These are phyloP conservation scores for Eucalyptus paniculata DNA, from an alignment of 345 rosid genomes.

Conservation along the genomic window DNA sequence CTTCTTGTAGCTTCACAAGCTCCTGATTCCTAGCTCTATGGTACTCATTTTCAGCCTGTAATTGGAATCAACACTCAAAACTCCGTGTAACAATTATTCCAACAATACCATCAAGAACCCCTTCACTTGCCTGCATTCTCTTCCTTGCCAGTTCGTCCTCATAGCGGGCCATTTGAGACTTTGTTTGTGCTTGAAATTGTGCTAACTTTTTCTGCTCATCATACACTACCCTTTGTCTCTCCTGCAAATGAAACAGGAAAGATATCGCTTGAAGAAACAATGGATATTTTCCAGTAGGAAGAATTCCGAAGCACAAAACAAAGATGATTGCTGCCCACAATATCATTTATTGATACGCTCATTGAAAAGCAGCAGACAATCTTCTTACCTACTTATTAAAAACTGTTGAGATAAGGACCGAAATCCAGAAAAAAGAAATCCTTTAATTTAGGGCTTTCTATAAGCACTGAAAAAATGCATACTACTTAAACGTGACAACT, in stretches of 20 bases:
- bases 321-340: background rate
- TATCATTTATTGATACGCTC: background rate
- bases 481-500: background rate
- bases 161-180: slow-evolving; percentile 92
- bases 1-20: slow-evolving; percentile 90
- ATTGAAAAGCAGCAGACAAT: background rate
- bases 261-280: background rate
- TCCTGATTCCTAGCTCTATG: slow-evolving; percentile 93
- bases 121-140: slow-evolving; percentile 85
- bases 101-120: background rate
- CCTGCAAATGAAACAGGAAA: slow-evolving; percentile 29
- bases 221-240: slow-evolving; percentile 73
- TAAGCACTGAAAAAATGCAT: background rate
- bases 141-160: slow-evolving; percentile 92
- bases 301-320: background rate
- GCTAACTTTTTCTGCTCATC: slow-evolving; percentile 90
- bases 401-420: background rate
- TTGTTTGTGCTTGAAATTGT: slow-evolving; percentile 84
- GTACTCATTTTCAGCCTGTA: slow-evolving; percentile 82
- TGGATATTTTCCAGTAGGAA: background rate
- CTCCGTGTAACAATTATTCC: background rate
- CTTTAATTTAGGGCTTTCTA: background rate
- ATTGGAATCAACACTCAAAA: background rate
- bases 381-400: background rate
- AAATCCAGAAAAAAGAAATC: background rate